These are phyloP conservation scores for Monosporascus sp. DNA, from an alignment of 2,329 filamentous ascomycete genomes.

Conservation along the genomic window DNA sequence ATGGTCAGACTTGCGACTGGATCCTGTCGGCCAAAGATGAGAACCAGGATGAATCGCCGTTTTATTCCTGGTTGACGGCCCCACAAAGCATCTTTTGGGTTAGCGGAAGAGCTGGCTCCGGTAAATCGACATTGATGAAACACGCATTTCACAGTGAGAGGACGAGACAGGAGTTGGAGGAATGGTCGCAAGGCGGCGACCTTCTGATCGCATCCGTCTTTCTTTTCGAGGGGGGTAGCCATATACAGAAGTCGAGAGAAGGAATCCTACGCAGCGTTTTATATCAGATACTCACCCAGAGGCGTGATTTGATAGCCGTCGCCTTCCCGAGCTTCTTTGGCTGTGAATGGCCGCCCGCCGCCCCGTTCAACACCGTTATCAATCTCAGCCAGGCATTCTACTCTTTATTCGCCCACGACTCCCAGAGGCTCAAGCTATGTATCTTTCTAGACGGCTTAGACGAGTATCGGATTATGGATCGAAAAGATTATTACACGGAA, in stretches of 20 bases:
- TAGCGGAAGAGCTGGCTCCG: slow-evolving; percentile 40
- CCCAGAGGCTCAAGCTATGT: slow-evolving; percentile 19
- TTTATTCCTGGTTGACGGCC: slow-evolving; percentile 19
- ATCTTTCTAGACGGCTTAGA: slow-evolving; percentile 27
- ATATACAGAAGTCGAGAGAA: slow-evolving; percentile 34
- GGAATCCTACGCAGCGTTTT: slow-evolving; percentile 35
- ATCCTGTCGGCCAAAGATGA: slow-evolving; percentile 25
- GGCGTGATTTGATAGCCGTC: slow-evolving; percentile 25
- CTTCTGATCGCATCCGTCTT: slow-evolving; percentile 32
- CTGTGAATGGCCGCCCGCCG: slow-evolving; percentile 23
- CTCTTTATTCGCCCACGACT: slow-evolving; percentile 25
- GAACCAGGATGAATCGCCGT: not conserved
- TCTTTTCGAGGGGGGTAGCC: slow-evolving; percentile 35
- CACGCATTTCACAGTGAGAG: slow-evolving; percentile 27
- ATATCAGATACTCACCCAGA: slow-evolving; percentile 28
- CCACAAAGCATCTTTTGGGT: slow-evolving; percentile 30
- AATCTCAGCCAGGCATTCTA: slow-evolving; percentile 27
- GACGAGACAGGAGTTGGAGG: slow-evolving; percentile 21
- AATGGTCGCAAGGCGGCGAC: slow-evolving; percentile 28
- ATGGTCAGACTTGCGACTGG: slow-evolving; percentile 41
- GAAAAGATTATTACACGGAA: slow-evolving; percentile 26
- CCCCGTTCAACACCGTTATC: slow-evolving; percentile 22
- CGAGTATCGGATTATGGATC: slow-evolving; percentile 28
- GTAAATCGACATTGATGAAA: slow-evolving; percentile 45
- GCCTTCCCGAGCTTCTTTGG: slow-evolving; percentile 27